Evolutionary conservation across 495 filamentous ascomycete species (phyloP).

Genomic region (Acidiella bohemica): DNA sequence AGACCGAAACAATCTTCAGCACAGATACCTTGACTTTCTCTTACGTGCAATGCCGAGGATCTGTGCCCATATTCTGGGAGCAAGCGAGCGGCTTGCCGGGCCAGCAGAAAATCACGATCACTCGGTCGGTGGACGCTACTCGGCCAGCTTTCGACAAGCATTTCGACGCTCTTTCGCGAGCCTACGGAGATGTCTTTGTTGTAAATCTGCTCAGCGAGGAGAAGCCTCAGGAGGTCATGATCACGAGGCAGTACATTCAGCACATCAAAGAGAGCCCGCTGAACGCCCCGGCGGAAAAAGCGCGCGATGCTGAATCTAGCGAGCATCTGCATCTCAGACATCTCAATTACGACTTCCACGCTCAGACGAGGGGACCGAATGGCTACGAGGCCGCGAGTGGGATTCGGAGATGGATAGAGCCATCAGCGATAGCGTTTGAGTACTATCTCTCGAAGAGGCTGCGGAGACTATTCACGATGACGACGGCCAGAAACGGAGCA

Average conservation of each 20-base stretch:
- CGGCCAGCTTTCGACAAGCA: constrained; percentile 94
- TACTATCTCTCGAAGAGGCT: constrained; percentile 83
- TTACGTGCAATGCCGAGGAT: constrained; percentile 83
- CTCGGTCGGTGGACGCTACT: constrained; percentile 77
- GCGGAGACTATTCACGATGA: constrained; percentile 45
- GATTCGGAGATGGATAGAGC: constrained; percentile 59
- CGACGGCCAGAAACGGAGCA: neutral
- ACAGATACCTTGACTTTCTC: constrained; percentile 70
- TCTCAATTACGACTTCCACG: constrained; percentile 73
- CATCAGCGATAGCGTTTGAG: constrained; percentile 71
- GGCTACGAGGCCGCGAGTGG: constrained; percentile 79
- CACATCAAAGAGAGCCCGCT: constrained; percentile 60
- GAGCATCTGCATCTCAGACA: constrained; percentile 34
- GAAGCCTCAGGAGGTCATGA: constrained; percentile 68
- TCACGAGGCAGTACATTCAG: constrained; percentile 62
- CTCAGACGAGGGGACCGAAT: constrained; percentile 71
- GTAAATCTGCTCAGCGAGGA: constrained; percentile 83
- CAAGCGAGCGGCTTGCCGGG: constrained; percentile 76
- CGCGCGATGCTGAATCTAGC: neutral
- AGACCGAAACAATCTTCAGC: constrained; percentile 59
- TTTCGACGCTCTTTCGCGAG: constrained; percentile 65
- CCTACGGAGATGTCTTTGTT: constrained; percentile 81
- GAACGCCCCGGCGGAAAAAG: constrained; percentile 34
- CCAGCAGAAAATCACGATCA: constrained; percentile 89
- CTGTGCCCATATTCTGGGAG: constrained; percentile 95